These are phyloP conservation scores for Flaveria trinervia DNA, from an alignment of 129 eudicot genomes.

Conservation along the genomic window DNA sequence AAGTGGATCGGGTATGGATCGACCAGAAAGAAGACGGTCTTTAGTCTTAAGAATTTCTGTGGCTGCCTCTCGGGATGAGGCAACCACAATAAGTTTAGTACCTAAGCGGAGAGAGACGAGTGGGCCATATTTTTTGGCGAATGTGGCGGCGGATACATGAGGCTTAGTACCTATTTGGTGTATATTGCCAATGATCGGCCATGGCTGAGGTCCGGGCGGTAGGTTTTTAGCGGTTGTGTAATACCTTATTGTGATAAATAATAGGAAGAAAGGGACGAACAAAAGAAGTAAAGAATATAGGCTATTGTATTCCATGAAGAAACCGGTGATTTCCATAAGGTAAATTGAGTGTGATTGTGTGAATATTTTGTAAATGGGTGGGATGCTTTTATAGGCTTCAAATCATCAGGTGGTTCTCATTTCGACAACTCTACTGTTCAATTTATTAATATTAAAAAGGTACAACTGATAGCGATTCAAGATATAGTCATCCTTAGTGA, in stretches of 20 bases:
- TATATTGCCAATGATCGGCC: slow-evolving; percentile 21
- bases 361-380: not conserved
- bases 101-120: too few species aligned
- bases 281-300: not conserved
- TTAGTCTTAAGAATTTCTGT: slow-evolving; percentile 28
- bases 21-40: slow-evolving; percentile 26
- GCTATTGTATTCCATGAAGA: not conserved
- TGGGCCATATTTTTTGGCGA: too few species aligned
- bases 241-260: not conserved
- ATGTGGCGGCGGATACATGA: slow-evolving; percentile 6
- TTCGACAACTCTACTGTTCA: too few species aligned
- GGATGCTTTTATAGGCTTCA: not conserved
- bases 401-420: too few species aligned
- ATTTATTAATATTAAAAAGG: too few species aligned
- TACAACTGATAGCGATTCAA: too few species aligned
- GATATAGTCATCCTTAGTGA: too few species aligned
- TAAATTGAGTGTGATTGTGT: not conserved
- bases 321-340: not conserved
- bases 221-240: not conserved
- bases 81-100: too few species aligned
- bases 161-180: slow-evolving; percentile 26
- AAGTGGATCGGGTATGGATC: slow-evolving; percentile 15
- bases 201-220: too few species aligned
- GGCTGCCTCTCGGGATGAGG: slow-evolving; percentile 31
- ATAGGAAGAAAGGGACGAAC: not conserved